phyloP scores from a whole-genome alignment of 1,139 yeast genomes.

The Magnusiomyces suaveolens region DNA sequence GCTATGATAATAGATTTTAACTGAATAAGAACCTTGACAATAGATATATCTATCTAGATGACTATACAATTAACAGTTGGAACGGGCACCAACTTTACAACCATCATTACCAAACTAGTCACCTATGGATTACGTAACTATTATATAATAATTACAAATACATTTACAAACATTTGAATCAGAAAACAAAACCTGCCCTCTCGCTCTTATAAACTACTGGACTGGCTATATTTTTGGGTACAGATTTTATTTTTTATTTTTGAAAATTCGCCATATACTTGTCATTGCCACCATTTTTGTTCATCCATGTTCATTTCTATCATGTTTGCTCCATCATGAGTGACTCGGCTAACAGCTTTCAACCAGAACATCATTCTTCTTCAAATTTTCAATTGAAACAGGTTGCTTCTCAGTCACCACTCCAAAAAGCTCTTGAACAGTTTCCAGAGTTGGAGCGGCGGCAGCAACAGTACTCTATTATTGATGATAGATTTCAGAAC shows the following conservation, averaged over 20 bases:
- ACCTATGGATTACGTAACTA: no score
- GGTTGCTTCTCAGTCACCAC: background rate
- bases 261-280: no score
- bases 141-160: no score
- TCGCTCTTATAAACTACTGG: background rate
- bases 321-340: background rate
- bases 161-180: no score
- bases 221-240: background rate
- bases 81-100: background rate
- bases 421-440: background rate
- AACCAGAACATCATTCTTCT: background rate
- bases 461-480: no score
- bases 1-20: no score
- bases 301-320: background rate
- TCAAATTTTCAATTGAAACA: background rate
- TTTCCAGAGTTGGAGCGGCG: background rate
- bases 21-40: no score
- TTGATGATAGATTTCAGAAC: background rate
- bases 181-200: no score
- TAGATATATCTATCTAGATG: no score
- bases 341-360: background rate
- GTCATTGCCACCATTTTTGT: no score
- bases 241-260: no score
- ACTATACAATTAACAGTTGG: no score
- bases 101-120: background rate